Base-by-base conservation (phyloP, 2,329 filamentous ascomycete genomes). In the Pseudopyrenochaeta lycopersici region DNA sequence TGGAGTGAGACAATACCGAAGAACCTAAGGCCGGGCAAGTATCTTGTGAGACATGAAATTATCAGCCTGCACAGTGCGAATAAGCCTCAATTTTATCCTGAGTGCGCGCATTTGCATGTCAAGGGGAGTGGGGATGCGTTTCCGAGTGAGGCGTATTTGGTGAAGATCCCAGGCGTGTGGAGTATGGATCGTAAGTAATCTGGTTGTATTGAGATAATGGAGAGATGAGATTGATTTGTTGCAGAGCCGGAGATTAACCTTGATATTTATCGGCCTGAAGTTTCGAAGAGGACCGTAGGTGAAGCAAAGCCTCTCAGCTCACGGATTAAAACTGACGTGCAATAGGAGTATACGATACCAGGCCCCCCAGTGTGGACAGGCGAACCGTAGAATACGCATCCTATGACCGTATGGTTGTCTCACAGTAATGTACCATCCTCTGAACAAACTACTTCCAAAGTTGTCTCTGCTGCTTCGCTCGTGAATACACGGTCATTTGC, bases 191-290 rank as follows among this genome's bases (percentile, higher is more conserved):
- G 67, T 71, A 46, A 62, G 68, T 71, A 7, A 21, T 27, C 23
- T 21, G 11, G n/a, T n/a, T 7, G 33, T n/a, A n/a, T 15, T 15
- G 33, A 15, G 12, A 3, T n/a, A n/a, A n/a, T 18, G 36, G 15
- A 18, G 3, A 20, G 36, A 23, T n/a, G 9, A 27, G 15, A 46
- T 52, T 65, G 31, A 66, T 42, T n/a, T 6, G n/a, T 1, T 39
- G 30, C 18, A 71, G 67, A 68, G 36, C 67, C 68, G 4, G 66
- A 69, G 56, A 70, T 70, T 32, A 70, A 72, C 49, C 67, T 72
- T 27, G 58, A 72, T 52, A 56, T 68, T 10, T 72, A 70, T 53
- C 32, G 48, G 12, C 64, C 63, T 4, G 62, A 42, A 10, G 40
- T 68, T 3, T 54, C 50, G 17, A 66, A 53, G 15, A 52, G 52